Percentiles rank a stretch among this genome's conserved stretches.
Conservation (phyloP, 257 asterid genomes). For the Jaltomata sinuosa region DNA sequence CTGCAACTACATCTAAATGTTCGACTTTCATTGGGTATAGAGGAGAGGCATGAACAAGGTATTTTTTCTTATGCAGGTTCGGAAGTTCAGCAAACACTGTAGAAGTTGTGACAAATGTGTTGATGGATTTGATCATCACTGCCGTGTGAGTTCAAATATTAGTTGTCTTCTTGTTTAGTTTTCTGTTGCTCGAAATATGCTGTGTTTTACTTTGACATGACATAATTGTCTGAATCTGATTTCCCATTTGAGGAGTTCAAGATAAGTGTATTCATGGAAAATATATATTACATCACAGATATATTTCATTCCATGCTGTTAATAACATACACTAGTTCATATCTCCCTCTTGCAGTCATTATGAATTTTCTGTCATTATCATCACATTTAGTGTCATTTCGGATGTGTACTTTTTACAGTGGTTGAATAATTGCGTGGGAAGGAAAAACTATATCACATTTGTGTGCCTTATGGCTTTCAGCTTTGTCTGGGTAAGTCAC, state of each 20-base stretch:
- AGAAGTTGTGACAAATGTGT: conserved; percentile 99
- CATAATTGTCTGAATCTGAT: not conserved
- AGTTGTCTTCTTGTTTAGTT: not conserved
- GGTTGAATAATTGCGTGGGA: conserved; percentile 96
- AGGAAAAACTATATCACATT: conserved; percentile 78
- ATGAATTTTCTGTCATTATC: not conserved
- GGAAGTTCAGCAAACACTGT: conserved; percentile 91
- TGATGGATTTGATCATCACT: conserved; percentile 98
- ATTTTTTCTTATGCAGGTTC: conserved; percentile 47
- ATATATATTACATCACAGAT: not conserved
- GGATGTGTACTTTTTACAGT: conserved; percentile 41
- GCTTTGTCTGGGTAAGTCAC: conserved; percentile 79
- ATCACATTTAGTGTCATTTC: not conserved
- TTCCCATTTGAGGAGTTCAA: not conserved
- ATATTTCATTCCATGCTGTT: not conserved
- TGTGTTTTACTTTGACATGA: not conserved
- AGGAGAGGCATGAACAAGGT: not conserved
- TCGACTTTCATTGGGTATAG: not conserved
- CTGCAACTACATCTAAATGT: not conserved
- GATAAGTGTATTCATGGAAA: not conserved
- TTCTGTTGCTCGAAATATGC: not conserved
- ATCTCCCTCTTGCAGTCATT: not conserved
- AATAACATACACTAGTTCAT: not conserved
- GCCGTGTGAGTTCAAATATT: conserved; percentile 65
- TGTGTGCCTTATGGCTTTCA: conserved; percentile 80